phyloP scores from a whole-genome alignment of 176 grass and related monocot genomes.

The Triticum monococcum region DNA sequence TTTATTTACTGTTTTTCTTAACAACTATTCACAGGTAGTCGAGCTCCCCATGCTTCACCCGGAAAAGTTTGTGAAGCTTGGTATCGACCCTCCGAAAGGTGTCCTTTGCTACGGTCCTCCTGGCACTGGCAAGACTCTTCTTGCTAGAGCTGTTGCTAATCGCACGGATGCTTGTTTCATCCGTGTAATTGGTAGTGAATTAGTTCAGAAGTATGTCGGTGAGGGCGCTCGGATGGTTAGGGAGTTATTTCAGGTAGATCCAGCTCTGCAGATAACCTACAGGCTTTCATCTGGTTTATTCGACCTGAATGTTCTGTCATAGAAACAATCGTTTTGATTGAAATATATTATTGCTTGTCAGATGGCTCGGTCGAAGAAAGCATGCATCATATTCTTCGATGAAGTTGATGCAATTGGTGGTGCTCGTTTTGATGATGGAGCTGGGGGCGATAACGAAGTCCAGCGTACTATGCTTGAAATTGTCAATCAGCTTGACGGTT shows the following conservation, averaged over 20 bases:
- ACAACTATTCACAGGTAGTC: conserved; percentile 56
- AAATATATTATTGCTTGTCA: conserved; percentile 19
- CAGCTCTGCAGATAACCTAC: neutral
- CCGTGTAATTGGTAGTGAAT: conserved; percentile 91
- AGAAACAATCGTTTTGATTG: conserved; percentile 11
- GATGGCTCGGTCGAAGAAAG: conserved; percentile 97
- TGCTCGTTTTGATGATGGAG: conserved; percentile 94
- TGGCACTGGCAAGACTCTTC: conserved; percentile 90
- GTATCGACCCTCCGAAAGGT: conserved; percentile 88
- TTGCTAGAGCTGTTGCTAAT: conserved; percentile 94
- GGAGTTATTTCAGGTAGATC: conserved; percentile 81
- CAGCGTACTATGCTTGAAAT: conserved; percentile 98
- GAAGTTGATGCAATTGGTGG: conserved; percentile 98
- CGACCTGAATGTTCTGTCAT: neutral
- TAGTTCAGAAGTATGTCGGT: conserved; percentile 92
- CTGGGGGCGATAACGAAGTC: conserved; percentile 88
- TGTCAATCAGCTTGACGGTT: conserved; percentile 94
- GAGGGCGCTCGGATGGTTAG: conserved; percentile 90
- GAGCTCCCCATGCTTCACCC: conserved; percentile 99
- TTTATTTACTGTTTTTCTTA: conserved; percentile 3
- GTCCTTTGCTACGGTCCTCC: conserved; percentile 93
- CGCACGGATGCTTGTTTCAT: conserved; percentile 95
- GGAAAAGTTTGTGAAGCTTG: conserved; percentile 94
- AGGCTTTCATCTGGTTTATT: neutral
- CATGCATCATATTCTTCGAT: conserved; percentile 97